Evolutionary conservation across 257 asterid genomes (phyloP).

Genomic region (Scutellaria minor): DNA sequence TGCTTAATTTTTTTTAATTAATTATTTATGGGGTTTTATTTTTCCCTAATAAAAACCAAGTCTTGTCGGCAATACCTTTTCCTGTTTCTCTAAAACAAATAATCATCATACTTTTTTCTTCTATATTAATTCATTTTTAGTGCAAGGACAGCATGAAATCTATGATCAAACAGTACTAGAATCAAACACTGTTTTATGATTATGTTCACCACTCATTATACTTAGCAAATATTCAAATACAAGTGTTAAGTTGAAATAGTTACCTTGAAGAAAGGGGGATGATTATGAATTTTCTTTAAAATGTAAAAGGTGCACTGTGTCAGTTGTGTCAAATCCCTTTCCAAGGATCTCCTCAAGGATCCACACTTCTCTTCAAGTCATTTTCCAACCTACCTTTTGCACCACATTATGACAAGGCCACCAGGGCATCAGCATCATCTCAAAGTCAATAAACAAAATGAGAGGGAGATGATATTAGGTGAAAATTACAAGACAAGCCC

Average conservation of each 20-base stretch:
- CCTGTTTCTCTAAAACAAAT: not conserved
- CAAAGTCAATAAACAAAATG: constrained; percentile 52
- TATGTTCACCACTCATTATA: not conserved
- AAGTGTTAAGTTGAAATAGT: constrained; percentile 3
- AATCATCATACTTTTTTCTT: not conserved
- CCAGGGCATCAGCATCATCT: constrained; percentile 48
- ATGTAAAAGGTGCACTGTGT: constrained; percentile 45
- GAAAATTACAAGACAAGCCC: constrained; percentile 50
- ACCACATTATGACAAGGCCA: constrained; percentile 61
- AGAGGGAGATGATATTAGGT: constrained; percentile 40
- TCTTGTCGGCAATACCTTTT: constrained; percentile 48
- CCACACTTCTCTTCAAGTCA: constrained; percentile 69
- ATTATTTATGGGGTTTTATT: not conserved
- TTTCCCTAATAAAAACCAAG: constrained; percentile 23
- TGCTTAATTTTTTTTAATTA: not conserved
- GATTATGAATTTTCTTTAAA: constrained; percentile 29
- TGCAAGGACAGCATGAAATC: too few species aligned
- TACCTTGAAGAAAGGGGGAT: constrained; percentile 35
- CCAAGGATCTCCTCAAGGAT: constrained; percentile 70
- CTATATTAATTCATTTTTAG: not conserved
- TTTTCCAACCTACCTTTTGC: constrained; percentile 58
- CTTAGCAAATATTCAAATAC: not conserved
- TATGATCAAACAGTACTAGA: not conserved
- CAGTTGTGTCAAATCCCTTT: constrained; percentile 63
- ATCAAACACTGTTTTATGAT: not conserved